These are phyloP conservation scores for Sclerotinia glacialis DNA, from an alignment of 2,329 filamentous ascomycete species.

Conservation along the genomic window DNA sequence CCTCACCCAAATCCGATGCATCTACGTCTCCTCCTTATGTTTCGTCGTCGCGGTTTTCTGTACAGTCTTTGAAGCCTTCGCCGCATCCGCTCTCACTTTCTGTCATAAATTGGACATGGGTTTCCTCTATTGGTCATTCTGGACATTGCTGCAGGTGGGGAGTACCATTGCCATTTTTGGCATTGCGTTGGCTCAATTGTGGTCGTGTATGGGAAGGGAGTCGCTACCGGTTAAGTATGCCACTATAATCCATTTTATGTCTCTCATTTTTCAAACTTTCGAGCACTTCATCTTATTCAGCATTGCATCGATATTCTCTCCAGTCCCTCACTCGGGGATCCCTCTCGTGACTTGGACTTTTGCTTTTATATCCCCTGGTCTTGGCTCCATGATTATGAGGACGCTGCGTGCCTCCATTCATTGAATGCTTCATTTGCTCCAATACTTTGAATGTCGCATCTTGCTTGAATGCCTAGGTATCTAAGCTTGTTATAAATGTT, in stretches of 20 bases:
- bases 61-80: conserved; percentile 54
- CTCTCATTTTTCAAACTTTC: conserved; percentile 54
- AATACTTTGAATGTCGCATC: too few relatives aligned
- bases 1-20: conserved; percentile 41
- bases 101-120: conserved; percentile 60
- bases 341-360: not conserved
- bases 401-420: not conserved
- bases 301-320: not conserved
- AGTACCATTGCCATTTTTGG: conserved; percentile 56
- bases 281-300: not conserved
- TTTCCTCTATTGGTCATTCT: conserved; percentile 58
- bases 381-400: not conserved
- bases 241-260: conserved; percentile 45
- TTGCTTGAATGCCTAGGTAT: too few relatives aligned
- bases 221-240: conserved; percentile 54
- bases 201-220: not conserved
- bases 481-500: not conserved
- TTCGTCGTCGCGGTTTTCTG: conserved; percentile 46
- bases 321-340: too few relatives aligned
- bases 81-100: conserved; percentile 44
- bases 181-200: conserved; percentile 46
- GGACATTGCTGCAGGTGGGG: conserved; percentile 57
- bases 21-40: conserved; percentile 46
- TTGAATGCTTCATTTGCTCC: not conserved
- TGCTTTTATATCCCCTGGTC: not conserved